These are phyloP conservation scores for Circinella minor DNA, from an alignment of 371 early-diverging fungal genomes.

Conservation along the genomic window DNA sequence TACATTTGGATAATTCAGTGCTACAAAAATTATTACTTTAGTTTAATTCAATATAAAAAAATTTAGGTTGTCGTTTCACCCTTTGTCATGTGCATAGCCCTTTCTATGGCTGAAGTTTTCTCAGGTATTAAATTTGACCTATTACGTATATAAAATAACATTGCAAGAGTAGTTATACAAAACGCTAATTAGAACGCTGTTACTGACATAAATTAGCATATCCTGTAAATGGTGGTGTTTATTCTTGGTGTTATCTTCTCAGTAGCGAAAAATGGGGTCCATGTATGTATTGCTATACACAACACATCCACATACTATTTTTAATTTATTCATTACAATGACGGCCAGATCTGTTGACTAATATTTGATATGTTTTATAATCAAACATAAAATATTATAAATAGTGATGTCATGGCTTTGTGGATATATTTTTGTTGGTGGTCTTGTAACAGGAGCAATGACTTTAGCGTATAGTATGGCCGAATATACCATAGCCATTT, in stretches of 20 bases:
- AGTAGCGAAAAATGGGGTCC: slow-evolving; percentile 43
- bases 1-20: no score
- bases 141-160: no score
- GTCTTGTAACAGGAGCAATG: slow-evolving; percentile 28
- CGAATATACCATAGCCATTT: slow-evolving; percentile 29
- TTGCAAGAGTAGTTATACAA: no score
- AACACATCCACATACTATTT: neutral
- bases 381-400: neutral
- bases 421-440: slow-evolving; percentile 40
- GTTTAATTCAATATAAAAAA: no score
- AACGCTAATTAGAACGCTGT: no score
- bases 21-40: no score
- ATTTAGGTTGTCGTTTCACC: slow-evolving; percentile 37
- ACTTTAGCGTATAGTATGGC: slow-evolving; percentile 38
- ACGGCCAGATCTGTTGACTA: neutral
- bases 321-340: no score
- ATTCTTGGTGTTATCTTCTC: slow-evolving; percentile 36
- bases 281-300: slow-evolving; percentile 25
- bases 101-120: slow-evolving; percentile 46
- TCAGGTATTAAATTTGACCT: slow-evolving; percentile 15
- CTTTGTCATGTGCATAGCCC: slow-evolving; percentile 41
- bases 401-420: slow-evolving; percentile 48
- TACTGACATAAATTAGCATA: slow-evolving; percentile 13
- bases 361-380: no score
- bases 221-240: slow-evolving; percentile 44